Base-by-base conservation (phyloP, 2,329 filamentous ascomycete genomes). In the Cryphonectria nitschkei region DNA sequence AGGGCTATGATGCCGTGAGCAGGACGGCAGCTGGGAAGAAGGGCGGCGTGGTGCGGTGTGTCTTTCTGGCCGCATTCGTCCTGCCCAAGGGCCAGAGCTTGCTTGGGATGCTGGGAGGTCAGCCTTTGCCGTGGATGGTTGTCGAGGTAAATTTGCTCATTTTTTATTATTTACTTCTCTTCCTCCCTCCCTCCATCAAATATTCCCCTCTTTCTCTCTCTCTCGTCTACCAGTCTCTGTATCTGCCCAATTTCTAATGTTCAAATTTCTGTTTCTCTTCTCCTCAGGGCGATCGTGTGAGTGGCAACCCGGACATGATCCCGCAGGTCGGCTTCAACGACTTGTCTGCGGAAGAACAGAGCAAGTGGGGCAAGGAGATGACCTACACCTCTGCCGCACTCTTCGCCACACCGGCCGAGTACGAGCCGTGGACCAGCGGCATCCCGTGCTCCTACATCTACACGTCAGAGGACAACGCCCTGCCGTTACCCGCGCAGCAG, bases 41-140 rank as follows among this genome's bases (percentile, higher is more conserved):
- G 54, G 81, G 80, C 6, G 80, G 81, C 0, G 76, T 82, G 19
- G 71, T 78, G 16, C 74, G 74, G 65, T 72, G 75, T 26, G 77
- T 77, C 9, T 81, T 79, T 68, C 68, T 77, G 39, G 46, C 75
- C 26, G 76, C 76, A 6, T 77, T 77, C 46, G 73, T 77, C 5
- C 71, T 73, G 13, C 74, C 75, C 60, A 72, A 69, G 61, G 76
- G 75, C 43, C 67, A 69, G 63, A 74, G 69, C 68, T 62, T 76
- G 39, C 67, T 74, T 52, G 70, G 69, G 32, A 70, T 76, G 73
- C 69, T 77, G 5, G 76, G 75, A 7, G 75, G 75, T 11, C 37
- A 74, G n/a, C 75, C 68, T 26, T 58, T 75, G 60, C 76, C 76
- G 1, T 77, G 75, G 76, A 77, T 77, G 75, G 74, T 68, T 34